phyloP scores from a whole-genome alignment of 2,329 filamentous ascomycete genomes.

The Chaetomium globosum region DNA sequence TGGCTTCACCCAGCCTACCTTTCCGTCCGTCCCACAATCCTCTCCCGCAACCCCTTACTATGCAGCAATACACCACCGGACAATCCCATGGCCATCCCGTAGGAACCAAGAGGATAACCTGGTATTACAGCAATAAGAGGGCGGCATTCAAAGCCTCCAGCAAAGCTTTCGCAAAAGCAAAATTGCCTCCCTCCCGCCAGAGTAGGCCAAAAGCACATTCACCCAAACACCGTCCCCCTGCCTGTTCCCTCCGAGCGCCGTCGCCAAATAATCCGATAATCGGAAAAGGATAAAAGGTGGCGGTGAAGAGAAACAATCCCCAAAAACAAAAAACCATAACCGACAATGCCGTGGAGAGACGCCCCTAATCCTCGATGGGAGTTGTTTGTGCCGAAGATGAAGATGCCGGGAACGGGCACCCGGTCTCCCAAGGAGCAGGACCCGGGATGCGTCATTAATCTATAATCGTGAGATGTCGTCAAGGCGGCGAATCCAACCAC shows the following conservation, averaged over 20 bases:
- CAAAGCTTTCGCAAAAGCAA: slow-evolving; percentile 26
- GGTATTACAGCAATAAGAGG: slow-evolving; percentile 24
- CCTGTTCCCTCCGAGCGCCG: slow-evolving; percentile 32
- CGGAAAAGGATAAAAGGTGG: slow-evolving; percentile 17
- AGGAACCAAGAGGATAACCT: slow-evolving; percentile 4
- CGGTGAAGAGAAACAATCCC: slow-evolving; percentile 22
- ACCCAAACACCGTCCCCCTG: slow-evolving; percentile 28
- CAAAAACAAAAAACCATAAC: slow-evolving; percentile 25
- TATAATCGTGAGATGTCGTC: slow-evolving; percentile 34
- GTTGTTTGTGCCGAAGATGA: slow-evolving; percentile 27
- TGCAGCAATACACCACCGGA: slow-evolving; percentile 24
- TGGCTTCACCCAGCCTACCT: slow-evolving; percentile 18
- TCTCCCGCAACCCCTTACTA: slow-evolving; percentile 25
- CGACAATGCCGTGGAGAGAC: slow-evolving; percentile 28
- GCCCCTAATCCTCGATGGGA: slow-evolving; percentile 23
- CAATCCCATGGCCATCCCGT: slow-evolving; percentile 5
- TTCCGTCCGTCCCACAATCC: slow-evolving; percentile 6
- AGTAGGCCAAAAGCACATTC: slow-evolving; percentile 23
- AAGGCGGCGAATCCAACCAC: slow-evolving; percentile 36
- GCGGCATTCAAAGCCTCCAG: slow-evolving; percentile 22
- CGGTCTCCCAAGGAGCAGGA: slow-evolving; percentile 25
- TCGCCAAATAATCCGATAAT: slow-evolving; percentile 30
- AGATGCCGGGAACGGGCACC: slow-evolving; percentile 24
- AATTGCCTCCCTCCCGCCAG: slow-evolving; percentile 6
- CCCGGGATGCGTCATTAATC: slow-evolving; percentile 30